Evolutionary conservation across 495 filamentous ascomycete genomes (phyloP).

Genomic region (Aspergillus cristatus): DNA sequence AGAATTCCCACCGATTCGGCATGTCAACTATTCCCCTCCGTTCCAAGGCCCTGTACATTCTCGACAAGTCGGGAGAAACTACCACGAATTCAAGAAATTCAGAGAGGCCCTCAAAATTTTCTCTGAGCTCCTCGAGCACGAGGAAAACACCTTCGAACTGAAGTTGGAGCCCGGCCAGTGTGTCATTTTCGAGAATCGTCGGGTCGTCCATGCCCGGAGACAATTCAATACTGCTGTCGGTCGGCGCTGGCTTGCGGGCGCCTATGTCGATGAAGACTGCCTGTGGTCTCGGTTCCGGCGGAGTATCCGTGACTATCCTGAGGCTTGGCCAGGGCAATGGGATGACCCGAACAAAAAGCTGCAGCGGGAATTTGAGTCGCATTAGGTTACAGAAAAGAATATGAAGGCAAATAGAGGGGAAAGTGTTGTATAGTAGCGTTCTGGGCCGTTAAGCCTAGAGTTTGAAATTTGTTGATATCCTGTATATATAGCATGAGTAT

Average conservation of each 20-base stretch:
- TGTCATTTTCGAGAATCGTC: constrained; percentile 76
- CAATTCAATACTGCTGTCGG: constrained; percentile 51
- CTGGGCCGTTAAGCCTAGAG: no score
- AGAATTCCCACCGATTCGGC: constrained; percentile 17
- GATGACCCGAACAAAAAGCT: no score
- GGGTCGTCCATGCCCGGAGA: constrained; percentile 67
- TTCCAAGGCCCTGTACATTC: constrained; percentile 47
- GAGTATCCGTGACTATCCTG: constrained; percentile 9
- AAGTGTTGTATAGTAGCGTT: no score
- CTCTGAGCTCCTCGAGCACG: constrained; percentile 31
- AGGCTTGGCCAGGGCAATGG: constrained; percentile 6
- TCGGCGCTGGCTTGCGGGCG: constrained; percentile 72
- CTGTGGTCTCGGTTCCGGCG: constrained; percentile 44
- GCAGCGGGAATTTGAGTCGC: no score
- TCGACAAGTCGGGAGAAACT: not conserved
- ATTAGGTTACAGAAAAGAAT: no score
- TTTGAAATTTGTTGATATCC: no score
- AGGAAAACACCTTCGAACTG: constrained; percentile 51
- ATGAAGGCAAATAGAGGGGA: no score
- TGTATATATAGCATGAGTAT: not conserved
- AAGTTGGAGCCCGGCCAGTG: constrained; percentile 71
- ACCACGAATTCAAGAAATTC: not conserved
- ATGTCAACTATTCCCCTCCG: constrained; percentile 64
- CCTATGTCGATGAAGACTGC: constrained; percentile 70
- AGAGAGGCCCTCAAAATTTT: constrained; percentile 31